phyloP scores from a whole-genome alignment of 2,329 filamentous ascomycete genomes.

The Dactylonectria macrodidyma region DNA sequence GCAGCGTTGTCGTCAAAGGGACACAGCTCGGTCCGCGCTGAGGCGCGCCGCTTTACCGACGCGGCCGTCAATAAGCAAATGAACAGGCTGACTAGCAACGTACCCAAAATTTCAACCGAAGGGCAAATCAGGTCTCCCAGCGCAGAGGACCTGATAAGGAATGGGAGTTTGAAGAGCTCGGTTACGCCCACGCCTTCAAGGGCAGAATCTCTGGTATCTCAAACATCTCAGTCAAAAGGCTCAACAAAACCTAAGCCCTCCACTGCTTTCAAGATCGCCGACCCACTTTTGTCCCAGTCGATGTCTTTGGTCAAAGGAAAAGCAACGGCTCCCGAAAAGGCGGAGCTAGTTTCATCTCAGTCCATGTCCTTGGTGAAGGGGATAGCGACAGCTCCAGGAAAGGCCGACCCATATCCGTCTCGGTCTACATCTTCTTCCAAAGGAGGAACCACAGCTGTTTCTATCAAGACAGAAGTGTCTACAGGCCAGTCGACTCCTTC shows the following conservation, averaged over 20 bases:
- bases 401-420: not conserved
- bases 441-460: too few relatives aligned
- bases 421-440: not conserved
- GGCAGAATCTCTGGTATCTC: not conserved
- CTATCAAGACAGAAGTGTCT: not conserved
- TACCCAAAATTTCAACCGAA: conserved; percentile 22
- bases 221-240: not conserved
- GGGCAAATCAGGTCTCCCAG: conserved; percentile 13
- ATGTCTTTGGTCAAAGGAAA: not conserved
- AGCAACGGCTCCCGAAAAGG: not conserved
- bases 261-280: not conserved
- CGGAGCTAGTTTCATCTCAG: not conserved
- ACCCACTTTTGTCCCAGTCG: not conserved
- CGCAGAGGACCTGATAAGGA: not conserved
- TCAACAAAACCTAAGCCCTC: not conserved
- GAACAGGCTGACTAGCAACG: conserved; percentile 17
- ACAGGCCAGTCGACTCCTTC: not conserved
- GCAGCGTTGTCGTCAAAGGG: not conserved
- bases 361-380: not conserved
- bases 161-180: not conserved
- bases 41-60: conserved; percentile 42
- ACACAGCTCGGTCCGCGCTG: conserved; percentile 13
- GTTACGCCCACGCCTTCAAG: not conserved
- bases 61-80: conserved; percentile 33
- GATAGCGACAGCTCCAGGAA: not conserved